Base-by-base conservation (phyloP, 495 filamentous ascomycete genomes). In the Penicilliopsis zonata region DNA sequence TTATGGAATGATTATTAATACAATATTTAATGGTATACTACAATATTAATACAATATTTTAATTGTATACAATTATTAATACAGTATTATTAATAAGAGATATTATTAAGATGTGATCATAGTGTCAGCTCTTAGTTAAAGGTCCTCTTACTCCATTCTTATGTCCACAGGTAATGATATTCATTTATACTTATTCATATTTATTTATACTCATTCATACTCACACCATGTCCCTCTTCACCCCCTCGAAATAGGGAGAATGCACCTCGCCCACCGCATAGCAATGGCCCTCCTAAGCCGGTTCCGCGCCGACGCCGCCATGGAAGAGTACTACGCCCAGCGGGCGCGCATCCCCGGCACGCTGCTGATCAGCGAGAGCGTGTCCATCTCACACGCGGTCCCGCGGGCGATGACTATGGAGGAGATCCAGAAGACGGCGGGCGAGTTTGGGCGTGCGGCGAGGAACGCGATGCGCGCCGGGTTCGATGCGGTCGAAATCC, bases 401-500 rank as follows among this genome's bases (percentile, higher is more conserved):
- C 74, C 80, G 0, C 53, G 48, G 5, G 51, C 51, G 1, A 40
- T 85, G 46, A 71, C 63, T 0, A 50, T 62, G 23, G 57, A 63
- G 3, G 74, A 84, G 30, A 79, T 85, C 35, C 35, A 60, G 35
- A 42, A 55, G 5, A 69, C 50, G n/a, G 66, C 82, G 14, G 36
- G 47, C 0, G 67, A 68, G 36, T 82, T 76, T 31, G 74, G 61
- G 5, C 43, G 62, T 14, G 80, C 77, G 12, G 73, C 80, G 1
- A 53, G 61, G 38, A 76, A 74, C 34, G 76, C 78, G 3, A 55
- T 84, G 8, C 59, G 54, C 6, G 81, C 80, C 3, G 81, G 80
- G 8, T 86, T 85, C 35, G 81, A 85, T 43, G 80, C 77, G 16
- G 78, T 86, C 3, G 82, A 86, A 57, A 59, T 85, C 33, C 80